These are phyloP conservation scores for Leccinum obscurum DNA, from an alignment of 768 basidiomycete species.

Conservation along the genomic window DNA sequence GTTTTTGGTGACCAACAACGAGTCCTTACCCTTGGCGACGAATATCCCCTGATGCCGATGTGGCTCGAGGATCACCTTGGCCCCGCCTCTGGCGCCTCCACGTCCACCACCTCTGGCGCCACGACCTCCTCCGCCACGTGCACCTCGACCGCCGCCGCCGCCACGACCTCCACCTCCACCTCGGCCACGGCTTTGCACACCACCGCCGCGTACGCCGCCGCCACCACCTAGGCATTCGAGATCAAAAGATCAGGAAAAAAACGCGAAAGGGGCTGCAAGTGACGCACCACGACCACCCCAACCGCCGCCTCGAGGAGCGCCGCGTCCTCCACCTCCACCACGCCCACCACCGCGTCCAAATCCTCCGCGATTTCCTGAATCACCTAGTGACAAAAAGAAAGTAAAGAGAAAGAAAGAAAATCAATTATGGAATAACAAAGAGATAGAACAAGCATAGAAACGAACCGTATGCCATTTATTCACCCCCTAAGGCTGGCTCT, in stretches of 20 bases:
- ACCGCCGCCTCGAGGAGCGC: constrained; percentile 41
- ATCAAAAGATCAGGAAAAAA: not conserved
- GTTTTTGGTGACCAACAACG: constrained; percentile 96
- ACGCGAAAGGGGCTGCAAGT: not conserved
- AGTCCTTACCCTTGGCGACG: constrained; percentile 97
- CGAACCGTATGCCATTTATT: constrained; percentile 39
- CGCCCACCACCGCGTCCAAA: constrained; percentile 50
- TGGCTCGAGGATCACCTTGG: constrained; percentile 91
- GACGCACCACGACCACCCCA: constrained; percentile 42
- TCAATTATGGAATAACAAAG: not conserved
- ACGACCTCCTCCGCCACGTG: constrained; percentile 42
- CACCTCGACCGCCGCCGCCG: constrained; percentile 49
- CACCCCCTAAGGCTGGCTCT: constrained; percentile 14
- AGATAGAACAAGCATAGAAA: not conserved
- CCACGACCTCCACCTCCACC: constrained; percentile 38
- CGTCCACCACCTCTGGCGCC: constrained; percentile 62
- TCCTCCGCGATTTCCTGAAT: constrained; percentile 76
- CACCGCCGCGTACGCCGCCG: constrained; percentile 20
- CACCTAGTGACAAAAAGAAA: constrained; percentile 36
- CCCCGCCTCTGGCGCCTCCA: constrained; percentile 76
- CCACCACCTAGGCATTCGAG: constrained; percentile 11
- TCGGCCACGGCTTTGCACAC: constrained; percentile 33
- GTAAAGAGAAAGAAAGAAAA: not conserved
- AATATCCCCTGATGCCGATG: constrained; percentile 95
- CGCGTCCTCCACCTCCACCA: constrained; percentile 38